A percentile compares a stretch with the other conserved stretches of the same genome.
Conservation (phyloP, 192 early-diverging fungal species). For the Linnemannia schmuckeri region DNA sequence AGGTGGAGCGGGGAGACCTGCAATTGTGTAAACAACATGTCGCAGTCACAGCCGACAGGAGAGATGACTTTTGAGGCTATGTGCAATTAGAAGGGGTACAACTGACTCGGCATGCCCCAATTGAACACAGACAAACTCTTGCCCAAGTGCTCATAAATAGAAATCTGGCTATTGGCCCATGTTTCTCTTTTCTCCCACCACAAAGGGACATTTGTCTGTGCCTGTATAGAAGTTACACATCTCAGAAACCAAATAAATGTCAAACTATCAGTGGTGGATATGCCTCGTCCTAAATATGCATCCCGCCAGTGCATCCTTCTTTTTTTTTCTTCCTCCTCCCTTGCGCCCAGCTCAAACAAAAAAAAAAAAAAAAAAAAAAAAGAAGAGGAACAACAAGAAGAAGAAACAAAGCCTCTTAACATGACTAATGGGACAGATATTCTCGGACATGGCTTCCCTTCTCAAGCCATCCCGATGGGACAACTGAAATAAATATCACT, state of each 20-base stretch:
- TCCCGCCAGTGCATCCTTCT: neutral
- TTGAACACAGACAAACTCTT: neutral
- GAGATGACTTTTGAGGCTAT: neutral
- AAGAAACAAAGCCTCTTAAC: neutral
- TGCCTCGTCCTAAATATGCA: neutral
- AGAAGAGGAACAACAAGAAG: neutral
- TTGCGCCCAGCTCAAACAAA: neutral
- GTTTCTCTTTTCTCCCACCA: neutral
- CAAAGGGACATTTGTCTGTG: too few species aligned
- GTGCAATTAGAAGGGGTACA: constrained; percentile 1
- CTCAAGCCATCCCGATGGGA: too few species aligned
- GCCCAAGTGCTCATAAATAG: neutral
- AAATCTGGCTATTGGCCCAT: neutral
- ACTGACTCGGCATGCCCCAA: neutral
- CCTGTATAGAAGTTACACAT: too few species aligned
- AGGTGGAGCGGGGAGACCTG: neutral
- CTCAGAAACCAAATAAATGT: too few species aligned
- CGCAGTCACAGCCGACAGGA: neutral
- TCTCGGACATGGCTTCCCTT: neutral
- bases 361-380: neutral
- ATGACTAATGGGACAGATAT: too few species aligned
- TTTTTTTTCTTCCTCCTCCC: neutral
- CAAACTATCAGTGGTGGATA: too few species aligned
- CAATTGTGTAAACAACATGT: constrained; percentile 6
- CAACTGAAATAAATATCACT: too few species aligned